Evolutionary conservation across 2,329 filamentous ascomycete species (phyloP).

Genomic region (Pezicula neosporulosa): DNA sequence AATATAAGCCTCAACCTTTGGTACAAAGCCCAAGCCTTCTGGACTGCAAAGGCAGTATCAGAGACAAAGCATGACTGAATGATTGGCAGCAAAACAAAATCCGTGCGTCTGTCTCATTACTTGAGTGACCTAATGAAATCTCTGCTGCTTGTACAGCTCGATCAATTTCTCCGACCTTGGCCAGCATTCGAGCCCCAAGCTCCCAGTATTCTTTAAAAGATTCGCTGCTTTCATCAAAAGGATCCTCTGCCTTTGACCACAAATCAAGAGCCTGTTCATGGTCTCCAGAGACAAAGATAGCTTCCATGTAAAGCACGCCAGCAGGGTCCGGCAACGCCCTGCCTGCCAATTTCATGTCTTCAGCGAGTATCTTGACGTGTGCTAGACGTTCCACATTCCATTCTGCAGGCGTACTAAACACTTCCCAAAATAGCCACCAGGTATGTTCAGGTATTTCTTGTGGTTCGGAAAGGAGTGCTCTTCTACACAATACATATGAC

Average conservation of each 20-base stretch:
- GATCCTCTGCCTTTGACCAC: constrained; percentile 33
- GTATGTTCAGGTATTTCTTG: constrained; percentile 54
- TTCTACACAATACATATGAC: constrained; percentile 46
- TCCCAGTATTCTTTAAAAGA: constrained; percentile 54
- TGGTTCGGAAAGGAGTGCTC: constrained; percentile 41
- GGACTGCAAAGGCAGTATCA: constrained; percentile 42
- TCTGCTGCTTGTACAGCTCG: constrained; percentile 55
- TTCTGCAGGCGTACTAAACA: constrained; percentile 48
- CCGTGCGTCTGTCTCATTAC: constrained; percentile 45
- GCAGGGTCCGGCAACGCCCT: constrained; percentile 54
- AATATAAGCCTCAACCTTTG: constrained; percentile 59
- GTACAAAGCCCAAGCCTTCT: constrained; percentile 66
- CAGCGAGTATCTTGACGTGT: constrained; percentile 58
- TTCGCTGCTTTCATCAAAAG: constrained; percentile 5
- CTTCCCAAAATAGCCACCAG: constrained; percentile 65
- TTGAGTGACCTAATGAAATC: constrained; percentile 42
- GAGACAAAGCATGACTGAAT: constrained; percentile 58
- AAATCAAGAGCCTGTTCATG: constrained; percentile 31
- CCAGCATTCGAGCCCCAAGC: constrained; percentile 64
- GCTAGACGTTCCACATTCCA: constrained; percentile 53
- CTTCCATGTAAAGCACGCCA: constrained; percentile 55
- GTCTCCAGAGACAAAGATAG: constrained; percentile 61
- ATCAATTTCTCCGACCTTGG: constrained; percentile 52
- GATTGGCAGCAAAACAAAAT: constrained; percentile 63
- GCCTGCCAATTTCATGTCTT: constrained; percentile 62